Conservation (phyloP, 306 rosid genomes). For the Carpinus viminea region DNA sequence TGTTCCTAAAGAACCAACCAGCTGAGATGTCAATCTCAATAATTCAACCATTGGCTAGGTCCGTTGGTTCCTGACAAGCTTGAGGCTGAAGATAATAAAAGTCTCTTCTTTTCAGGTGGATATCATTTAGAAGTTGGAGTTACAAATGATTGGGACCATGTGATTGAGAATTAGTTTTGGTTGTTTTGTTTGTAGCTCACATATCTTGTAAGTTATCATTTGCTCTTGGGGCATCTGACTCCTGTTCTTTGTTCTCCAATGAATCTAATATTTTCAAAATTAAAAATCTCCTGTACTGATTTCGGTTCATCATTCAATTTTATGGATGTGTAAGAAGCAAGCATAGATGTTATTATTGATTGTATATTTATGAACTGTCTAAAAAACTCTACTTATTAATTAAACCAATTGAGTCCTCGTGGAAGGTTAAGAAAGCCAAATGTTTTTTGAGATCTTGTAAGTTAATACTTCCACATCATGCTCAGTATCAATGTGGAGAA, state of each 20-base stretch:
- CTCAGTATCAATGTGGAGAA: not conserved
- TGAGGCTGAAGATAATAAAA: constrained; percentile 22
- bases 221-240: constrained; percentile 9
- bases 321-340: not conserved
- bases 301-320: not conserved
- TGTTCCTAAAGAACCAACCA: not conserved
- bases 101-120: constrained; percentile 27
- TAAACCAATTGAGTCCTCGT: not conserved
- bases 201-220: constrained; percentile 26
- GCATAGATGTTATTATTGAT: not conserved
- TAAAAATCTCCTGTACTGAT: not conserved
- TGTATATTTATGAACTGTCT: not conserved
- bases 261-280: not conserved
- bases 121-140: constrained; percentile 26
- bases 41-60: constrained; percentile 1
- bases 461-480: not conserved
- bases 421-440: not conserved
- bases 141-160: constrained; percentile 28
- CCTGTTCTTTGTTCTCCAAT: not conserved
- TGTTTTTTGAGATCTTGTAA: not conserved
- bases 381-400: not conserved
- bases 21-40: not conserved
- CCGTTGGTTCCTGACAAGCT: not conserved
- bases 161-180: constrained; percentile 26
- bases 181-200: constrained; percentile 22